A percentile compares a stretch with the other conserved stretches of the same genome.
phyloP scores from a whole-genome alignment of 2,329 filamentous ascomycete species.

The Calonectria ilicicola region DNA sequence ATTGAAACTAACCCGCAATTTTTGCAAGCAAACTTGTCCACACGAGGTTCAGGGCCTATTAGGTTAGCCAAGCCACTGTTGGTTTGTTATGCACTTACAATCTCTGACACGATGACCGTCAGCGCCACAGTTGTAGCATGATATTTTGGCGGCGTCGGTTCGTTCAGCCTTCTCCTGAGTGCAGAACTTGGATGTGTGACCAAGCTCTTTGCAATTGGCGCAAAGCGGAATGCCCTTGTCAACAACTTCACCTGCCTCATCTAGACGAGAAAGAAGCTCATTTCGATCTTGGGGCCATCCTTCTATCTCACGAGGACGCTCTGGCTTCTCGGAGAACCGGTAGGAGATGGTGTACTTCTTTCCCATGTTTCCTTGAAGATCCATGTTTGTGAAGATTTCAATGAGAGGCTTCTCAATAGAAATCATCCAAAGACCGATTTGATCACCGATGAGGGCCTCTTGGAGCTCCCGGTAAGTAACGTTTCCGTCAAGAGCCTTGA shows the following conservation, averaged over 20 bases:
- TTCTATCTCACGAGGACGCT: slow-evolving; percentile 68
- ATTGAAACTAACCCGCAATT: slow-evolving; percentile 68
- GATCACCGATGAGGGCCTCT: slow-evolving; percentile 65
- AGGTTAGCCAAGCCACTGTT: slow-evolving; percentile 23
- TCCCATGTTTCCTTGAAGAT: slow-evolving; percentile 75
- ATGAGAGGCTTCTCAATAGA: slow-evolving; percentile 69
- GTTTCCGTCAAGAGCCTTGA: slow-evolving; percentile 67
- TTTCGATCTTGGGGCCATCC: slow-evolving; percentile 69
- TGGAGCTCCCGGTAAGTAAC: slow-evolving; percentile 73
- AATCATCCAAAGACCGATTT: slow-evolving; percentile 71
- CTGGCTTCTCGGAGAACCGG: slow-evolving; percentile 69
- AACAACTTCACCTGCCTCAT: slow-evolving; percentile 73
- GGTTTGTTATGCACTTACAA: slow-evolving; percentile 61
- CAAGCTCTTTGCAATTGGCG: slow-evolving; percentile 72
- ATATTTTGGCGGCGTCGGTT: slow-evolving; percentile 58
- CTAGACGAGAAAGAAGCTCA: slow-evolving; percentile 74
- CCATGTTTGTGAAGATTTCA: slow-evolving; percentile 75
- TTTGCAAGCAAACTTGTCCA: slow-evolving; percentile 75
- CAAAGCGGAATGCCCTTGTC: slow-evolving; percentile 71
- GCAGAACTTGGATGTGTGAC: slow-evolving; percentile 72
- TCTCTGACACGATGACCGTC: slow-evolving; percentile 77
- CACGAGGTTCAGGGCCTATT: slow-evolving; percentile 68
- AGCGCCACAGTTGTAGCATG: slow-evolving; percentile 74
- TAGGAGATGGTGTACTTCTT: slow-evolving; percentile 75
- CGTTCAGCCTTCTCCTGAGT: slow-evolving; percentile 66